phyloP scores from a whole-genome alignment of 2,329 filamentous ascomycete genomes.

The Talaromyces funiculosus region DNA sequence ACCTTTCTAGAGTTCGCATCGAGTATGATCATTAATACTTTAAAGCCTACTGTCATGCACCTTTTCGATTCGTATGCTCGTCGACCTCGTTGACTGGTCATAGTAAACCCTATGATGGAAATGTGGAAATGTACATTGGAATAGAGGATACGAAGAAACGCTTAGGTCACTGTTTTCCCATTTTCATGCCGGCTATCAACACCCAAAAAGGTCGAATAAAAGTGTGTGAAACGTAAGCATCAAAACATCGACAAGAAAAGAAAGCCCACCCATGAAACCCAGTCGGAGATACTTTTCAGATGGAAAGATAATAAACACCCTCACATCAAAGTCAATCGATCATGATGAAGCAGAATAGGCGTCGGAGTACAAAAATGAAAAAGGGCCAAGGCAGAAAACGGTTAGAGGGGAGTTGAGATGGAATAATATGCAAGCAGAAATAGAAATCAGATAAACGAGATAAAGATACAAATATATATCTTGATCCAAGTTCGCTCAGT shows the following conservation, averaged over 20 bases:
- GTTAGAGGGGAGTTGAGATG: constrained; percentile 8
- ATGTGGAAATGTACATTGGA: constrained; percentile 7
- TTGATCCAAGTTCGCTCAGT: constrained; percentile 3
- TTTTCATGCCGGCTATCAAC: neutral
- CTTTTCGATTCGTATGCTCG: constrained; percentile 1
- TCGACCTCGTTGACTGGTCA: neutral
- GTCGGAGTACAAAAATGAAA: neutral
- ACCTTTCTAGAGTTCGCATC: no score
- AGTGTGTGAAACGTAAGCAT: neutral
- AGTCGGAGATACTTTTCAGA: constrained; percentile 8
- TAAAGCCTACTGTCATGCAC: neutral
- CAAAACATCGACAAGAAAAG: constrained; percentile 6
- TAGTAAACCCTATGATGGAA: neutral
- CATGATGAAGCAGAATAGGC: neutral
- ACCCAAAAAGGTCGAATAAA: neutral
- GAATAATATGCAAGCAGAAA: neutral
- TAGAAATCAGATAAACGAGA: neutral
- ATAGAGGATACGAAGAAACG: neutral
- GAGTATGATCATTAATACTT: neutral
- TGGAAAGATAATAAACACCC: neutral
- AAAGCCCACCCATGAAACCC: neutral
- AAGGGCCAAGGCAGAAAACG: neutral
- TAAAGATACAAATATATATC: constrained; percentile 5
- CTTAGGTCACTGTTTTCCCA: neutral
- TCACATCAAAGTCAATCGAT: neutral